Evolutionary conservation across 176 grass and related monocot species (phyloP).

Genomic region (Lolium rigidum): DNA sequence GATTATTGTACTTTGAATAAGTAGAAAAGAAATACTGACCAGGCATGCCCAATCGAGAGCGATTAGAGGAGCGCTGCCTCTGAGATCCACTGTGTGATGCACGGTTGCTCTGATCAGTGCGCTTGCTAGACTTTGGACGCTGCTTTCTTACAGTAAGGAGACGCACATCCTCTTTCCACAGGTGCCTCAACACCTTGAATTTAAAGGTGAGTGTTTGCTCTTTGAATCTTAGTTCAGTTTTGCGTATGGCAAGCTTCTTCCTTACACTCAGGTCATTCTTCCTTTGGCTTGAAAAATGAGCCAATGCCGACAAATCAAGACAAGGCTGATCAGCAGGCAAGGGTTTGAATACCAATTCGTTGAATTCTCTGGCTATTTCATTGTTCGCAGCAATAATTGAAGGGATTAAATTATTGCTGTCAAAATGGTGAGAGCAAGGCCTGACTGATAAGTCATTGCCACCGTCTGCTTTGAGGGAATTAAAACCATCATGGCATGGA

Average conservation of each 20-base stretch:
- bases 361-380: constrained; percentile 45
- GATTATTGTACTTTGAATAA: background rate
- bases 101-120: constrained; percentile 58
- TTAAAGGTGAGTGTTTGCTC: constrained; percentile 79
- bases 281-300: constrained; percentile 43
- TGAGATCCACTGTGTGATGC: constrained; percentile 59
- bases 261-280: constrained; percentile 61
- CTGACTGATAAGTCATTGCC: constrained; percentile 14
- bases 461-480: constrained; percentile 36
- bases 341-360: constrained; percentile 44
- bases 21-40: constrained; percentile 50
- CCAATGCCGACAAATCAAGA: constrained; percentile 50
- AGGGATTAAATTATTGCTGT: constrained; percentile 52
- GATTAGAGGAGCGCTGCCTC: constrained; percentile 63
- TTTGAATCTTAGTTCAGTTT: constrained; percentile 67
- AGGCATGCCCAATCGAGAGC: constrained; percentile 62
- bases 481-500: constrained; percentile 42
- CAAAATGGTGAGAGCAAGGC: constrained; percentile 27
- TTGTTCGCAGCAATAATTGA: constrained; percentile 53
- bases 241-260: constrained; percentile 54
- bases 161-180: constrained; percentile 93
- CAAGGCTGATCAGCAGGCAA: constrained; percentile 43
- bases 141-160: constrained; percentile 67
- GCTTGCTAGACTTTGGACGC: constrained; percentile 77
- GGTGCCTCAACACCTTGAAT: constrained; percentile 70